Conservation (phyloP, 345 rosid genomes). For the Lenwebbia sp. region DNA sequence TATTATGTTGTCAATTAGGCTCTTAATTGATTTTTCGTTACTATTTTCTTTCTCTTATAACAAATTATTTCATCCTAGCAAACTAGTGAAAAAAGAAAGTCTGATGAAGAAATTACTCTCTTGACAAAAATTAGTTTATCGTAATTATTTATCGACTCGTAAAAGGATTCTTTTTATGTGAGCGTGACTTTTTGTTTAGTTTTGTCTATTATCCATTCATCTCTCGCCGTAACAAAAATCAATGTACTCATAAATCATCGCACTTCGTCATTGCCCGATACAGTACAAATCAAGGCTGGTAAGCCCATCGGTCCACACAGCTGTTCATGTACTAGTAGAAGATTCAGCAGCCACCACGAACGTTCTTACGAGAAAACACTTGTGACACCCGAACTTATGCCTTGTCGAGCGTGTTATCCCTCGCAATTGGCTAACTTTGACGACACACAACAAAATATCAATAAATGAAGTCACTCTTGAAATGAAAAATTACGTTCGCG, state of each 20-base stretch:
- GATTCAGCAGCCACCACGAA: too few relatives aligned
- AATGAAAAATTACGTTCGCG: background rate
- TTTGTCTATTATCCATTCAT: background rate
- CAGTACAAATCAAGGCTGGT: too few relatives aligned
- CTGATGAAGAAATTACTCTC: background rate
- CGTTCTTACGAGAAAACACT: too few relatives aligned
- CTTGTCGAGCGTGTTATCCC: too few relatives aligned
- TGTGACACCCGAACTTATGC: too few relatives aligned
- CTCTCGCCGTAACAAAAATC: too few relatives aligned
- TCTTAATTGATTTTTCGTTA: background rate
- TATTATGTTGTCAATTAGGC: background rate
- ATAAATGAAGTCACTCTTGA: background rate
- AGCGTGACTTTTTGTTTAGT: background rate
- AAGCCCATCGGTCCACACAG: too few relatives aligned
- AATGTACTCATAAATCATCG: background rate
- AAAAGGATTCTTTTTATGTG: background rate
- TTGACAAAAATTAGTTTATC: background rate
- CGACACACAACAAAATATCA: background rate
- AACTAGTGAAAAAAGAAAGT: background rate
- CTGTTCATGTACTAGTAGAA: too few relatives aligned
- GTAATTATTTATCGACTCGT: background rate
- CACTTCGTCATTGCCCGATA: rapidly evolving
- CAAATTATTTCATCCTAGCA: background rate
- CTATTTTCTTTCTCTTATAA: background rate
- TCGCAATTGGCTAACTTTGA: background rate